Evolutionary conservation across 1,284 basidiomycete species (phyloP).

Genomic region (Stereum hirsutum): DNA sequence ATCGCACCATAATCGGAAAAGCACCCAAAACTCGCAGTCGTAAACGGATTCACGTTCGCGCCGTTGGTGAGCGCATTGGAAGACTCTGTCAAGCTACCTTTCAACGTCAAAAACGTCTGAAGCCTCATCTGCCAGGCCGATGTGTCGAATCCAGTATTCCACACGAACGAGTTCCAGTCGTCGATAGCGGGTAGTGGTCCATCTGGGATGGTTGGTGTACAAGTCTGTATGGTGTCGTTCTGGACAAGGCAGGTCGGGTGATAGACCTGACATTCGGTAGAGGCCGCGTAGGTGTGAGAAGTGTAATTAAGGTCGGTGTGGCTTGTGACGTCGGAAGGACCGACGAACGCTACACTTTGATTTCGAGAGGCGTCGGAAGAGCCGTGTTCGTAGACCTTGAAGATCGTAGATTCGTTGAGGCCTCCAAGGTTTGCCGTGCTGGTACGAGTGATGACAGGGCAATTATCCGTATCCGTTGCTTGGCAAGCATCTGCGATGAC

Average conservation of each 20-base stretch:
- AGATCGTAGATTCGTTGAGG: not conserved
- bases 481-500: not conserved
- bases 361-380: not conserved
- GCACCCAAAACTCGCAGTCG: not conserved
- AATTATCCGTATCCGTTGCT: not conserved
- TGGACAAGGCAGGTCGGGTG: not conserved
- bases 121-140: not conserved
- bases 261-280: not conserved
- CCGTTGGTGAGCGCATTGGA: not conserved
- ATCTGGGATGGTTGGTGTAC: not conserved
- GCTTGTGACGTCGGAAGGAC: not conserved
- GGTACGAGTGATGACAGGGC: not conserved
- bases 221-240: not conserved
- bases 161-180: not conserved
- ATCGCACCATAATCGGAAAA: not conserved
- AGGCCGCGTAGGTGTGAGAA: not conserved
- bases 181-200: too few species aligned
- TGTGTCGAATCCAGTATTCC: not conserved
- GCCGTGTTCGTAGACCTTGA: not conserved
- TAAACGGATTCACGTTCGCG: not conserved
- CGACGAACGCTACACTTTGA: not conserved
- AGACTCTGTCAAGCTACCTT: not conserved
- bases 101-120: not conserved
- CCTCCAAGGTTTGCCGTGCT: not conserved
- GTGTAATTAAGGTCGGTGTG: not conserved